Conservation (phyloP, 371 early-diverging fungal species). For the Rhizomucor pusillus region DNA sequence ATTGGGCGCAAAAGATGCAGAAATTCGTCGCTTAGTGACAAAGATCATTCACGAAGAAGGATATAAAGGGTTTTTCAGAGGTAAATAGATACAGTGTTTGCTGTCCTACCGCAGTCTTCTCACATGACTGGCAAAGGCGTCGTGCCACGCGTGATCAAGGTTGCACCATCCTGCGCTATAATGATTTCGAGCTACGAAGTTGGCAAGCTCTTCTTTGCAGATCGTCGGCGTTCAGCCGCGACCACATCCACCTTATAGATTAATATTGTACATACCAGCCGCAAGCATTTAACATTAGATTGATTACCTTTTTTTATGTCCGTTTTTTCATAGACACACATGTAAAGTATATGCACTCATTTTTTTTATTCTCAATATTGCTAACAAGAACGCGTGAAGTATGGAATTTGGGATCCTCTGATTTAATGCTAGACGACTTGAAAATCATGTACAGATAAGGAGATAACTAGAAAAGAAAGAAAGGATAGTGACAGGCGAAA, state of each 20-base stretch:
- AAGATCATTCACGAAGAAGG: conserved; percentile 29
- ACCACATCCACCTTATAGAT: not conserved
- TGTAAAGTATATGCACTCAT: too few relatives aligned
- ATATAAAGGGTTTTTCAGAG: conserved; percentile 22
- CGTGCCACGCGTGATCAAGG: conserved; percentile 84
- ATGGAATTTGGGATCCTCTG: too few relatives aligned
- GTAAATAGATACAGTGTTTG: conserved; percentile 5
- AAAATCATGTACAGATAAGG: too few relatives aligned
- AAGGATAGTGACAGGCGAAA: not conserved
- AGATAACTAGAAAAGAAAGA: not conserved
- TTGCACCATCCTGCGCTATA: conserved; percentile 95
- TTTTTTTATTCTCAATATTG: too few relatives aligned
- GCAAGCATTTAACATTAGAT: too few relatives aligned
- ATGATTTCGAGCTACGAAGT: conserved; percentile 92
- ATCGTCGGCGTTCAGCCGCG: conserved; percentile 14
- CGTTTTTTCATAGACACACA: too few relatives aligned
- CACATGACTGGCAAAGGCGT: conserved; percentile 32
- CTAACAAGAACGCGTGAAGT: too few relatives aligned
- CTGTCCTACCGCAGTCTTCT: not conserved
- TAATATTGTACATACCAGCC: too few relatives aligned
- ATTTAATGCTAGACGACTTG: too few relatives aligned
- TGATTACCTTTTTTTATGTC: too few relatives aligned
- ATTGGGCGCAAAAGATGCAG: conserved; percentile 14
- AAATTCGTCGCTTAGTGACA: conserved; percentile 17
- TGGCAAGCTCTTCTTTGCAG: conserved; percentile 62